These are phyloP conservation scores for Ceratocystis harringtonii DNA, from an alignment of 2,329 filamentous ascomycete genomes.

Conservation along the genomic window DNA sequence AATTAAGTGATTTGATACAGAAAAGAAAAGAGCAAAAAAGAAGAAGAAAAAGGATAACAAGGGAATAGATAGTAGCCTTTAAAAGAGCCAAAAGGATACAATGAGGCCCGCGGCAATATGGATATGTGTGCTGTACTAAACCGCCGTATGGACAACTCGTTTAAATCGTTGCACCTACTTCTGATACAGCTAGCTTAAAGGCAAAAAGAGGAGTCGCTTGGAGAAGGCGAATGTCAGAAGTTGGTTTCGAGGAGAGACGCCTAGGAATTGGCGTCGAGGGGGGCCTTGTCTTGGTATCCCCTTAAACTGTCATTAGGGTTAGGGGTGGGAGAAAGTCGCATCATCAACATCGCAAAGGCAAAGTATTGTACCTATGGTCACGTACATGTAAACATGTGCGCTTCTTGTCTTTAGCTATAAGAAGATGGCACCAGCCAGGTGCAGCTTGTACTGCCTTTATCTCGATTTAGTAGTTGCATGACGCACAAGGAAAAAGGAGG, in stretches of 20 bases:
- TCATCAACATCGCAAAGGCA: not conserved
- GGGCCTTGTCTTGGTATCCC: not conserved
- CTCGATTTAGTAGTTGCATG: not conserved
- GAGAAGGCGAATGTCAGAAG: constrained; percentile 8
- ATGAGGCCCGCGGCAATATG: not conserved
- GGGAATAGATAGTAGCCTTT: not conserved
- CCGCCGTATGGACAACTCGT: not conserved
- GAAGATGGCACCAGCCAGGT: not conserved
- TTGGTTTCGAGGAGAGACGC: constrained; percentile 12
- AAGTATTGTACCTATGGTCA: not conserved
- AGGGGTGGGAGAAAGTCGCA: not conserved
- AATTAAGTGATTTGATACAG: not conserved
- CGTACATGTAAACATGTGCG: not conserved
- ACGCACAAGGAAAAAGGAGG: not conserved
- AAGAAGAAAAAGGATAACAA: not conserved
- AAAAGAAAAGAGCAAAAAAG: not conserved
- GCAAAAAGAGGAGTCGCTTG: constrained; percentile 9
- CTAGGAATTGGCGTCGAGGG: not conserved
- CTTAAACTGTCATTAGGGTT: not conserved
- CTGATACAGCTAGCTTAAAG: constrained; percentile 6
- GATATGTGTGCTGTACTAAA: not conserved
- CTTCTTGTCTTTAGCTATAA: not conserved
- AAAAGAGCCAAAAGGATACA: not conserved
- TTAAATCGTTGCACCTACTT: not conserved
- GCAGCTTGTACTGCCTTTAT: not conserved